Evolutionary conservation across 345 rosid genomes (phyloP).

Genomic region (Moricandia arvensis): DNA sequence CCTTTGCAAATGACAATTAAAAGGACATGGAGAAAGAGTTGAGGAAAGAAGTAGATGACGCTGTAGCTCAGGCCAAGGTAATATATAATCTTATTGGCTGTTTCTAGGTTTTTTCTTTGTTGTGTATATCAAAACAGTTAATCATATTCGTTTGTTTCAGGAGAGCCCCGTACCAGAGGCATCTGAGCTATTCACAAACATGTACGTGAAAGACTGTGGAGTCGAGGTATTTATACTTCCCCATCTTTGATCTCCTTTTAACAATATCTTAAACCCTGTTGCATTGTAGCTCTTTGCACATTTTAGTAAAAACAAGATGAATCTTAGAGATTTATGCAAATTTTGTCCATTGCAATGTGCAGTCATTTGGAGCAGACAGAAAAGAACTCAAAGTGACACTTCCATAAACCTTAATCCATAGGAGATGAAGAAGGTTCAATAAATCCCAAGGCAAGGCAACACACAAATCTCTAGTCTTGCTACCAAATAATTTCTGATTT

Average conservation of each 20-base stretch:
- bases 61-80: constrained; percentile 96
- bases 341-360: constrained; percentile 24
- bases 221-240: constrained; percentile 54
- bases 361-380: constrained; percentile 89
- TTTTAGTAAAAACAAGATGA: background rate
- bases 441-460: constrained; percentile 11
- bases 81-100: background rate
- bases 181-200: constrained; percentile 78
- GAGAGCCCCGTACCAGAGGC: constrained; percentile 93
- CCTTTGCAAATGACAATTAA: constrained; percentile 1
- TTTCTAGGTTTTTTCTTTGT: constrained; percentile 2
- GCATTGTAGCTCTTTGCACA: background rate
- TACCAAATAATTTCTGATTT: constrained; percentile 17
- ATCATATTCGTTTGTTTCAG: constrained; percentile 41
- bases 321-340: background rate
- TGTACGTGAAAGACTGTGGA: constrained; percentile 73
- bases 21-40: constrained; percentile 91
- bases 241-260: background rate
- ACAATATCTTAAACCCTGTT: background rate
- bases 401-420: constrained; percentile 38
- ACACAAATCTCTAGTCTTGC: constrained; percentile 17
- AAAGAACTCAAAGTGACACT: constrained; percentile 75
- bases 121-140: background rate
- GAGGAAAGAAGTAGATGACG: constrained; percentile 88
- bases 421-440: constrained; percentile 16